Base-by-base conservation (phyloP, 2,329 filamentous ascomycete genomes). In the Pseudopithomyces maydicus region DNA sequence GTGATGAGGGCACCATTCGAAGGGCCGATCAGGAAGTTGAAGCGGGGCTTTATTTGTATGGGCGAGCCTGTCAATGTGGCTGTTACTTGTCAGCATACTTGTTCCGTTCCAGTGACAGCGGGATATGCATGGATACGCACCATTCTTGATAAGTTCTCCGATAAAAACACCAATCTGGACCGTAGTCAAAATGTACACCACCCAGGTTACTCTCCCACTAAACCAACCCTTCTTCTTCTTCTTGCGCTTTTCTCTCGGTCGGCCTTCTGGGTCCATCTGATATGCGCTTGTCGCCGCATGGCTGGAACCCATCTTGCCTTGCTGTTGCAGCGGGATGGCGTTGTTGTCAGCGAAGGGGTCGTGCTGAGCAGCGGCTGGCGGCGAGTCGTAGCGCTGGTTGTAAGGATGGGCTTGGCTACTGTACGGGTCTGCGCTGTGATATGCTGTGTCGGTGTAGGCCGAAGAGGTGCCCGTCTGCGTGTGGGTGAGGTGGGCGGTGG, bases 11-110 rank as follows among this genome's bases (percentile, higher is more conserved):
- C 87, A 66, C 92, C 91, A 1, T 88, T 85, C 5, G 93, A 97
- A 1, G 95, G 95, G 0, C 95, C 95, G 70, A 99, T 97, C 92
- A 99, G 97, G 56, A 91, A 90, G 78, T 98, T 99, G 80, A 99
- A 96, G 15, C 83, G 84, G 1, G 95, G 95, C 54, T 94, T 85
- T 51, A 88, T 93, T 78, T 88, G 85, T 70, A 92, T 91, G 19
- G 89, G 85, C 0, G 89, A 89, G 52, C 90, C 90, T 1, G 94
- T 97, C 29, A 93, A 79, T 65, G 89, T 83, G 51, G 83, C 90
- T 92, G 61, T 15, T 19, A 26, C 10, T 29, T 53, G 58, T 68
- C 29, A 64, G 60, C 46, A 36, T 23, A 14, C 26, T 3, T 17
- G 3, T 35, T 23, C 19, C 2, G 3, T 20, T 23, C 19, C n/a